Evolutionary conservation across 2,329 filamentous ascomycete species (phyloP).

Genomic region (Aspergillus aculeatinus): DNA sequence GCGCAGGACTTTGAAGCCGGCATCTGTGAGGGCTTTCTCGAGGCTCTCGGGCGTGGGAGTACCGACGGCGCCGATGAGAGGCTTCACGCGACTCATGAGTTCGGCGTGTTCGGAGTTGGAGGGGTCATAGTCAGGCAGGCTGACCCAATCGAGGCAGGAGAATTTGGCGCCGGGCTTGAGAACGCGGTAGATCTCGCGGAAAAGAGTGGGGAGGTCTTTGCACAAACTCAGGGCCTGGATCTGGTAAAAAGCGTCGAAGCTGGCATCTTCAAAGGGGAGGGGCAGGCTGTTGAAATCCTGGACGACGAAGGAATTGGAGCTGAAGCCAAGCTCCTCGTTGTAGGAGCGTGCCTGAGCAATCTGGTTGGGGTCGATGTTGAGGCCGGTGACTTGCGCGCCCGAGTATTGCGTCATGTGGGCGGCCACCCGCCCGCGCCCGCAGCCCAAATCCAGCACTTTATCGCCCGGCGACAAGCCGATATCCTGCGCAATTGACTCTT

Average conservation of each 20-base stretch:
- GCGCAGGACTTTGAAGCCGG: conserved; percentile 50
- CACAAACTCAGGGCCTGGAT: conserved; percentile 59
- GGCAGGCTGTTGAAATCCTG: conserved; percentile 55
- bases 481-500: conserved; percentile 51
- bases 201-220: conserved; percentile 50
- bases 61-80: conserved; percentile 56
- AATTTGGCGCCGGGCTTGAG: conserved; percentile 53
- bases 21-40: conserved; percentile 47
- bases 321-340: conserved; percentile 46
- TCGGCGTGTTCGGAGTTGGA: conserved; percentile 49
- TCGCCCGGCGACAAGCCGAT: conserved; percentile 49
- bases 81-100: conserved; percentile 57
- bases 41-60: conserved; percentile 52
- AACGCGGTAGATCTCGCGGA: conserved; percentile 51
- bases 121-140: conserved; percentile 51
- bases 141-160: conserved; percentile 55
- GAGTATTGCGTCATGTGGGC: conserved; percentile 54
- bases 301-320: conserved; percentile 48
- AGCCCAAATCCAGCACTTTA: conserved; percentile 53
- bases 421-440: conserved; percentile 54
- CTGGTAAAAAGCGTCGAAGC: conserved; percentile 57
- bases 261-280: conserved; percentile 50
- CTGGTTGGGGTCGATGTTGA: conserved; percentile 58
- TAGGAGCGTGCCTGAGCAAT: conserved; percentile 48
- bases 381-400: conserved; percentile 50